phyloP scores from a whole-genome alignment of 139 green algal species.

The Coelastrella sp. region DNA sequence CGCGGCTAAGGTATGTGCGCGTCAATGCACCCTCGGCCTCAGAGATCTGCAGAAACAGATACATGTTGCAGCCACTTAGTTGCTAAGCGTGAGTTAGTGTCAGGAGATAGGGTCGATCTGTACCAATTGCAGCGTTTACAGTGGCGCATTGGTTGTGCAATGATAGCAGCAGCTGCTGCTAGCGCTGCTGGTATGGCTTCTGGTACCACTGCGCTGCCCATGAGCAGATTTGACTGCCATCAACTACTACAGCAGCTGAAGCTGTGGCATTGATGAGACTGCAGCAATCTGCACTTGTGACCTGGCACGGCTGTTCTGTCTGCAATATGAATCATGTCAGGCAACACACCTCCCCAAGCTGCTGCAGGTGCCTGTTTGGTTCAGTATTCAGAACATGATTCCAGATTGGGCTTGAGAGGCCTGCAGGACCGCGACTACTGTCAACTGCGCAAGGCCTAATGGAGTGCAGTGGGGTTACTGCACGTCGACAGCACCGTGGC shows the following conservation, averaged over 20 bases:
- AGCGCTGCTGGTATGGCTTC: too few relatives aligned
- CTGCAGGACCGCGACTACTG: background rate
- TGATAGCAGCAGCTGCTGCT: too few relatives aligned
- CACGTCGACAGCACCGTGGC: background rate
- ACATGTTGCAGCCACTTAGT: background rate
- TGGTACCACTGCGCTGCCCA: too few relatives aligned
- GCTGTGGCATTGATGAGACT: too few relatives aligned
- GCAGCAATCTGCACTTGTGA: background rate
- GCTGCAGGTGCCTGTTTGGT: constrained; percentile 70
- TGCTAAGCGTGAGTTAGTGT: background rate
- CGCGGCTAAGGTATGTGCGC: constrained; percentile 44
- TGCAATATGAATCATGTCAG: background rate
- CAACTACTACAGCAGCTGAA: too few relatives aligned
- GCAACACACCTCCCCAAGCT: constrained; percentile 64
- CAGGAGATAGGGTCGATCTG: too few relatives aligned
- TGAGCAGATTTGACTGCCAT: too few relatives aligned
- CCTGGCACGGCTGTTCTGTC: background rate
- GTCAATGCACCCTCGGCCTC: constrained; percentile 22
- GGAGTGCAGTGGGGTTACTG: background rate
- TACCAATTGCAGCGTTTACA: too few relatives aligned
- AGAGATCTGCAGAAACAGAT: background rate
- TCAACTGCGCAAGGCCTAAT: background rate
- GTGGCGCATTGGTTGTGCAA: too few relatives aligned
- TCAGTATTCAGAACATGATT: constrained; percentile 62
- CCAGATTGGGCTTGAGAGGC: background rate